These are phyloP conservation scores for Psilocybe cubensis DNA, from an alignment of 768 basidiomycete species.

Conservation along the genomic window DNA sequence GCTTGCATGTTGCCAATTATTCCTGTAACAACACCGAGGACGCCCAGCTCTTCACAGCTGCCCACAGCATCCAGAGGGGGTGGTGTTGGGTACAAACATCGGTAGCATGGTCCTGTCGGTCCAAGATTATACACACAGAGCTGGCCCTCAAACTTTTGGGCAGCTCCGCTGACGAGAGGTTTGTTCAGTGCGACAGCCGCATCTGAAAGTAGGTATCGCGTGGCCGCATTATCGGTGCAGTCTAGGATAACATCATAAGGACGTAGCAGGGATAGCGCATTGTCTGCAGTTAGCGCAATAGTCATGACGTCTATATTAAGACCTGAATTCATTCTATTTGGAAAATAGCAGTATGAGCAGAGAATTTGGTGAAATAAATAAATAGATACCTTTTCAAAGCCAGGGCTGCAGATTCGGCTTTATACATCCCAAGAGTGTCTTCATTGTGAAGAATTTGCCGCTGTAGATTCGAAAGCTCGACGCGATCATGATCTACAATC, in stretches of 20 bases:
- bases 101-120: conserved; percentile 82
- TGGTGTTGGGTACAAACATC: conserved; percentile 89
- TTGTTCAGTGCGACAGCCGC: conserved; percentile 74
- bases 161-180: conserved; percentile 92
- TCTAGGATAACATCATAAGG: conserved; percentile 83
- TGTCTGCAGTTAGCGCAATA: conserved; percentile 57
- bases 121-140: conserved; percentile 76
- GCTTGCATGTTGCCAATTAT: conserved; percentile 91
- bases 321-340: conserved; percentile 71
- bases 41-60: conserved; percentile 87
- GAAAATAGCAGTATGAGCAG: background rate
- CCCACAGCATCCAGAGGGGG: conserved; percentile 66
- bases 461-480: conserved; percentile 89
- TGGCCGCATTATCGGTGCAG: conserved; percentile 93
- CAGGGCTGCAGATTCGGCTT: conserved; percentile 79
- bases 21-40: conserved; percentile 88
- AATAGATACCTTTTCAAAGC: conserved; percentile 75
- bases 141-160: conserved; percentile 84
- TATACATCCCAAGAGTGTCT: conserved; percentile 74
- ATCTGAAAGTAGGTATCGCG: conserved; percentile 93
- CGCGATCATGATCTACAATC: conserved; percentile 87
- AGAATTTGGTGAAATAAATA: too few relatives aligned
- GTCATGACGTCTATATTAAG: conserved; percentile 60
- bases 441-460: conserved; percentile 89
- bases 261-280: conserved; percentile 64